Evolutionary conservation across 2,329 filamentous ascomycete genomes (phyloP), one percentile per base, ranked within the genome.

Genomic region (Mariannaea sp.): DNA sequence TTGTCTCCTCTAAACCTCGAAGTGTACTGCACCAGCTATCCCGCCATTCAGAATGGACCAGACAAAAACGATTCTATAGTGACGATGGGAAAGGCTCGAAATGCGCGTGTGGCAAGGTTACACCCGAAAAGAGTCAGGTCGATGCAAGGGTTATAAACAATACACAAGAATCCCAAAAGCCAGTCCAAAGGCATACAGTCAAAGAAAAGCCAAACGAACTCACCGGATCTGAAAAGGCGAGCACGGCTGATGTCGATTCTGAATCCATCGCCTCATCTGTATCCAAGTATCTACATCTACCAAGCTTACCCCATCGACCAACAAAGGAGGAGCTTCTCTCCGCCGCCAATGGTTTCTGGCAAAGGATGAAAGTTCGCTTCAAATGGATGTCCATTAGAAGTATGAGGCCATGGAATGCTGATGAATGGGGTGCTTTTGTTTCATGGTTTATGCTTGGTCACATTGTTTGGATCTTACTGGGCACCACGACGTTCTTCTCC

Each of bases 321-420:
- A 93, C 88, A 7, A 97, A 96, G 69, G 92, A 97, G 70, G 94
- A 99, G 71, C 80, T 99, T 22, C 79, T 99, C 29, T 88, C 90
- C 16, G 93, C 94, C 4, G 92, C 94, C 29, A 97, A 86, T 17
- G 92, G 92, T 1, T 97, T 97, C 71, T 94, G 91, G 86, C 88
- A 95, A 58, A 84, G 94, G 42, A 73, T 97, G 38, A 91, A 88
- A 68, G 89, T 97, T 19, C 88, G 92, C 33, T 95, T 97, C 77
- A 99, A 99, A 73, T 99, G 94, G 94, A 87, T 94, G 65, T 95
- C 94, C 2, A 99, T 99, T 65, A 82, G 92, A 68, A 96, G 92
- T 70, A 90, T 89, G 71, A 83, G 94, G 30, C 94, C 94, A 1
- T 99, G 94, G 84, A 99, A 96, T 71, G 83, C 88, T 17, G 94